Conservation (phyloP, 495 filamentous ascomycete genomes). For the Xylaria cubensis region DNA sequence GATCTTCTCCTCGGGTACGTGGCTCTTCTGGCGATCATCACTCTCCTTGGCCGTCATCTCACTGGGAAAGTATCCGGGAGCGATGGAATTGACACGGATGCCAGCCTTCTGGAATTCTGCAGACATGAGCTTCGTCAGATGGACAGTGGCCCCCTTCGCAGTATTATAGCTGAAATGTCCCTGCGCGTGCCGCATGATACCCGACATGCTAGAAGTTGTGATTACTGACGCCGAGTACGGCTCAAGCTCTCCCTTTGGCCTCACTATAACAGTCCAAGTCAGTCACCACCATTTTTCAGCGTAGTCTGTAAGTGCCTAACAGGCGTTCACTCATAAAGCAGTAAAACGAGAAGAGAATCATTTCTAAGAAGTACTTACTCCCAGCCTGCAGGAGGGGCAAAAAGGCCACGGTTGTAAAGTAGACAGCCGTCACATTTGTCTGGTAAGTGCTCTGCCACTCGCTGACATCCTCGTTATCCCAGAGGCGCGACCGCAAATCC, state of each 20-base stretch:
- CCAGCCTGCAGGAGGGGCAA: constrained; percentile 59
- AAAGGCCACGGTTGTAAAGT: constrained; percentile 69
- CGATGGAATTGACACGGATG: constrained; percentile 68
- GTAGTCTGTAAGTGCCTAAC: background rate
- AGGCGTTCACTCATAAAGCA: too few relatives aligned
- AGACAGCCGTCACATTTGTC: constrained; percentile 66
- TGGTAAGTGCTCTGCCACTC: constrained; percentile 61
- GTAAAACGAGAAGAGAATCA: too few relatives aligned
- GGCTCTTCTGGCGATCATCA: constrained; percentile 61
- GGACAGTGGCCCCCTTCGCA: constrained; percentile 66
- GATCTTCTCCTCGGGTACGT: constrained; percentile 56
- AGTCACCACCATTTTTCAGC: background rate
- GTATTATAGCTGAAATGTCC: constrained; percentile 64
- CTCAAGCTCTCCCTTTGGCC: constrained; percentile 49
- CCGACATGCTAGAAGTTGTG: constrained; percentile 64
- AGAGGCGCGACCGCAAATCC: constrained; percentile 53
- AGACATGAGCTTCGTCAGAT: constrained; percentile 67
- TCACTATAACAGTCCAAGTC: constrained; percentile 17
- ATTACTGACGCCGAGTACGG: constrained; percentile 59
- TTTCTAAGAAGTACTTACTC: constrained; percentile 28
- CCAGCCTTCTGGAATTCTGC: constrained; percentile 58
- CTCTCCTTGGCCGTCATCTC: constrained; percentile 68
- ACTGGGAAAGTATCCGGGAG: constrained; percentile 68
- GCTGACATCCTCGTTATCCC: constrained; percentile 48
- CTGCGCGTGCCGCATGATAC: constrained; percentile 59